Conservation (phyloP, 169 alveolate species). For the Plasmodium gallinaceum region DNA sequence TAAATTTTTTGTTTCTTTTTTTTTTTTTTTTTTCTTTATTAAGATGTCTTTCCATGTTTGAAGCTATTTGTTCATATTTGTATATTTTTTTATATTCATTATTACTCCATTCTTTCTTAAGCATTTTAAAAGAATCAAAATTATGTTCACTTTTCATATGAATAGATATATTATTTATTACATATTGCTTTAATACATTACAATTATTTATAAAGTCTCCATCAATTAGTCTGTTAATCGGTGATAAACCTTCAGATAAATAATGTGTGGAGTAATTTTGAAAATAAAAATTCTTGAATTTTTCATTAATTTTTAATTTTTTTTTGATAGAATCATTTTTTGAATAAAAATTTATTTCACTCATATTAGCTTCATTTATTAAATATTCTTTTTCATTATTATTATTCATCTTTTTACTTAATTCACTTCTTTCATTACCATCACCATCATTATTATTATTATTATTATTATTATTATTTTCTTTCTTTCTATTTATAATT, state of each 20-base stretch:
- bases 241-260: slow-evolving; percentile 42
- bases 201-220: slow-evolving; percentile 27
- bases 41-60: background rate
- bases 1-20: background rate
- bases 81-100: slow-evolving; percentile 40
- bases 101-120: slow-evolving; percentile 35
- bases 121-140: slow-evolving; percentile 8
- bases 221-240: slow-evolving; percentile 30
- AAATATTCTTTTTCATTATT: no score
- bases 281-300: slow-evolving; percentile 14
- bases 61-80: slow-evolving; percentile 34
- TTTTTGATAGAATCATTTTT: slow-evolving; percentile 11
- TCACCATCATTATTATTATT: background rate
- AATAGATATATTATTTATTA: slow-evolving; percentile 20
- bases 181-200: slow-evolving; percentile 22
- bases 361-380: background rate
- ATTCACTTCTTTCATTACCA: background rate
- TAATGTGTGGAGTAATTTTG: slow-evolving; percentile 26
- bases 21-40: background rate
- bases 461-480: background rate
- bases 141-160: slow-evolving; percentile 50
- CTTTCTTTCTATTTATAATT: background rate
- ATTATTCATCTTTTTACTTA: no score
- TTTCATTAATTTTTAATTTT: slow-evolving; percentile 17
- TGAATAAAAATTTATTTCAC: background rate